A percentile compares a stretch with the other conserved stretches of the same genome.
Evolutionary conservation across 495 filamentous ascomycete genomes (phyloP).

Genomic region (Aspergillus carlsbadensis): DNA sequence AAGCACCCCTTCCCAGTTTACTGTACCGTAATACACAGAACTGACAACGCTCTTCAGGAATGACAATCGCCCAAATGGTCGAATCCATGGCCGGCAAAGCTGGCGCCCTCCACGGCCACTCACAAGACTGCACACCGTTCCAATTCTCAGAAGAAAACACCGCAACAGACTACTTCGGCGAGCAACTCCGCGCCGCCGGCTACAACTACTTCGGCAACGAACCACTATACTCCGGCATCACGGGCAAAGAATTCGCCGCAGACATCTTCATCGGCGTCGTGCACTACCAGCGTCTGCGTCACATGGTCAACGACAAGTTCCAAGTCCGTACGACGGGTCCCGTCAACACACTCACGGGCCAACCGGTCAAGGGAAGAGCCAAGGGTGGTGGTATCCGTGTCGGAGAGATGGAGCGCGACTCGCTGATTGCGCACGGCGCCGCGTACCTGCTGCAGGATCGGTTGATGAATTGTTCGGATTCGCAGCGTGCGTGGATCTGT

Average conservation of each 20-base stretch:
- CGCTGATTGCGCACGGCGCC: slow-evolving; percentile 88
- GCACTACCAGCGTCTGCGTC: slow-evolving; percentile 94
- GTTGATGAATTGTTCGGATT: slow-evolving; percentile 94
- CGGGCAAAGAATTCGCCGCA: slow-evolving; percentile 86
- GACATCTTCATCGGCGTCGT: slow-evolving; percentile 97
- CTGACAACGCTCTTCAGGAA: slow-evolving; percentile 43
- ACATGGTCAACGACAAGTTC: slow-evolving; percentile 99
- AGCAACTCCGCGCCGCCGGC: slow-evolving; percentile 88
- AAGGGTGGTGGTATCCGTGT: slow-evolving; percentile 98
- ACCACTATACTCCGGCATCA: slow-evolving; percentile 96
- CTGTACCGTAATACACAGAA: not conserved
- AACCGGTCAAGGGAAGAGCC: slow-evolving; percentile 94
- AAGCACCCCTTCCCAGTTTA: slow-evolving; percentile 21
- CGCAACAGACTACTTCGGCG: slow-evolving; percentile 90
- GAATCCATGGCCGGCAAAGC: slow-evolving; percentile 96
- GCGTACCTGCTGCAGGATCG: slow-evolving; percentile 95
- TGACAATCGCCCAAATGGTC: slow-evolving; percentile 99
- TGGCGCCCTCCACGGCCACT: slow-evolving; percentile 87
- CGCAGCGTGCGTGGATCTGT: slow-evolving; percentile 84
- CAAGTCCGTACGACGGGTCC: slow-evolving; percentile 96
- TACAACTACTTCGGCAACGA: slow-evolving; percentile 99
- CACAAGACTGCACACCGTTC: slow-evolving; percentile 94
- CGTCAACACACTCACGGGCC: slow-evolving; percentile 82
- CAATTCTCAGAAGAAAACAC: slow-evolving; percentile 89
- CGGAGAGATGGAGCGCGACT: slow-evolving; percentile 98